Base-by-base conservation (phyloP, 345 rosid genomes). In the Hibiscus trionum region DNA sequence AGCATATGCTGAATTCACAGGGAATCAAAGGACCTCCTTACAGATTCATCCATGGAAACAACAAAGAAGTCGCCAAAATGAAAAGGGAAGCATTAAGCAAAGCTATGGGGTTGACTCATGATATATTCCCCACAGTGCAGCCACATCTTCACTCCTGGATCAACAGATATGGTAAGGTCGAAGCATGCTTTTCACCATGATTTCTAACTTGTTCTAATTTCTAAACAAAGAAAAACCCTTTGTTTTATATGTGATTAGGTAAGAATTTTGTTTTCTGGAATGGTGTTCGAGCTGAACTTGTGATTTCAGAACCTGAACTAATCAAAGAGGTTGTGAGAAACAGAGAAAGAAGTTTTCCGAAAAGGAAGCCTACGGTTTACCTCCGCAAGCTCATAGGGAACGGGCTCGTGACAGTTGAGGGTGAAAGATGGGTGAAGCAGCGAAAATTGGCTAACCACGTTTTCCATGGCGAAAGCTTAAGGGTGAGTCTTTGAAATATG, bases 401-500 rank as follows among this genome's bases (percentile, higher is more conserved):
- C 35, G 86, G 86, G 2, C 80, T 81, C 4, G 77, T 72, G 21
- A 16, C 69, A 0, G 19, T 84, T 0, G 27, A 17, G 26, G 83
- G 85, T 4, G 73, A 79, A 53, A 84, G 81, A 77, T 86, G 90
- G 85, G 53, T 7, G n/a, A 53, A 53, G 58, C 58, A 17, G 3
- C 58, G 58, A 19, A 53, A 53, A n/a, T 17, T 17, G 24, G 85
- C 88, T n/a, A 82, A 78, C 62, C 70, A 77, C 8, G 82, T 78
- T 61, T 86, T 86, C 70, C 85, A 82, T 77, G 77, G 80, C 2
- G 80, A 86, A 44, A 56, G 74, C 80, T 75, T 86, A 71, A 83
- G 73, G 59, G 85, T 81, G 75, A 60, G 14, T 3, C 29, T 2
- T 26, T 7, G n/a, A 59, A 26, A 4, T 1, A 58, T 21, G 24